Conservation (phyloP, 176 grass and related monocot species). For the Aegilops sharonensis region DNA sequence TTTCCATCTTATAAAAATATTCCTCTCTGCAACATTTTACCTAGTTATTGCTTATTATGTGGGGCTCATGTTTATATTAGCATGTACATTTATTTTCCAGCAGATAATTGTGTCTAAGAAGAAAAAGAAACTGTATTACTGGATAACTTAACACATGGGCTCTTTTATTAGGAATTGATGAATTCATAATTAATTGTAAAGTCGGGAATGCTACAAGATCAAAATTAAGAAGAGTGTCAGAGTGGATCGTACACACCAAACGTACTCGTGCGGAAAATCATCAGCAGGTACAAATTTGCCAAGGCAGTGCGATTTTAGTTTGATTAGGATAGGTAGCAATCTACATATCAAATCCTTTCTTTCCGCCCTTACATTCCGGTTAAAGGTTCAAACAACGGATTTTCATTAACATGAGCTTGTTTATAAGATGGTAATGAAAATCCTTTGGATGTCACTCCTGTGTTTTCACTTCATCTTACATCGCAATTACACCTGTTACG, state of each 20-base stretch:
- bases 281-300: conserved; percentile 37
- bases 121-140: background rate
- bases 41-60: background rate
- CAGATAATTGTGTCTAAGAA: background rate
- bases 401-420: background rate
- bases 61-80: background rate
- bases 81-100: background rate
- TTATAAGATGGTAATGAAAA: background rate
- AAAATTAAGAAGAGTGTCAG: conserved; percentile 51
- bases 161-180: conserved; percentile 36
- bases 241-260: conserved; percentile 45
- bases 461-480: conserved; percentile 9
- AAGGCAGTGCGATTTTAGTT: background rate
- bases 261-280: conserved; percentile 14
- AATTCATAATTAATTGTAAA: conserved; percentile 34
- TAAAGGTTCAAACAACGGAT: background rate
- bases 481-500: conserved; percentile 8
- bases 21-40: background rate
- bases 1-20: background rate
- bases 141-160: background rate
- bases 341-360: background rate
- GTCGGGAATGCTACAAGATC: conserved; percentile 41
- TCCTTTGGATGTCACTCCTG: background rate
- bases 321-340: conserved; percentile 1
- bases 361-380: background rate